A percentile compares a stretch with the other conserved stretches of the same genome.
These are phyloP conservation scores for Trichoderma polysporum DNA, from an alignment of 2,329 filamentous ascomycete species.

Conservation along the genomic window DNA sequence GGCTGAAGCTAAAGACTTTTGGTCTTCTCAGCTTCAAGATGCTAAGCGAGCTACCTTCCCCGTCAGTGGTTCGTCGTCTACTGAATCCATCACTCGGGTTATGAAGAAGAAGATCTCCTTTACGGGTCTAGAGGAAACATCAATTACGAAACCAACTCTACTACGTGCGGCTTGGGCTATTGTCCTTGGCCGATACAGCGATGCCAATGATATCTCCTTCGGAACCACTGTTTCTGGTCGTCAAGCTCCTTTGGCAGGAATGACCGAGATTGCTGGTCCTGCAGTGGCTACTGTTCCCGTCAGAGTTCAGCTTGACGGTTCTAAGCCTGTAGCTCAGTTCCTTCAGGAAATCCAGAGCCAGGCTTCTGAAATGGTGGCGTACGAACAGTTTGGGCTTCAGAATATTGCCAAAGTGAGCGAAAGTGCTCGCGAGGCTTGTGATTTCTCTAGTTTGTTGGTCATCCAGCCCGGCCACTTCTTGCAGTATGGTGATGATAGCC, in stretches of 20 bases:
- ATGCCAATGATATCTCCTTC: constrained; percentile 8
- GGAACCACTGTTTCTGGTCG: constrained; percentile 17
- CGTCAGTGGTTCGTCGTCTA: neutral
- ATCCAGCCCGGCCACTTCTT: neutral
- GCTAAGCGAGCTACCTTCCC: constrained; percentile 10
- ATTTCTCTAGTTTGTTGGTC: constrained; percentile 13
- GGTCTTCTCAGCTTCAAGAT: constrained; percentile 21
- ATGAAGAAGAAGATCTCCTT: constrained; percentile 23
- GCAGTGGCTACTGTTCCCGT: constrained; percentile 17
- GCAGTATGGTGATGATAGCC: neutral
- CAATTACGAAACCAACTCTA: constrained; percentile 6
- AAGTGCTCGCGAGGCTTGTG: neutral
- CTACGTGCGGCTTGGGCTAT: constrained; percentile 16
- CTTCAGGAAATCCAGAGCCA: neutral
- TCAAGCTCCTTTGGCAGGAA: constrained; percentile 6
- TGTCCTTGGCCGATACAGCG: neutral
- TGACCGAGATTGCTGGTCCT: constrained; percentile 1
- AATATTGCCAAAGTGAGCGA: neutral
- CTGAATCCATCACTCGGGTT: neutral
- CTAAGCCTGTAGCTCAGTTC: neutral
- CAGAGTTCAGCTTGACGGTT: neutral
- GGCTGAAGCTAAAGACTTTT: constrained; percentile 16
- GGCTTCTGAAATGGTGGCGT: constrained; percentile 8
- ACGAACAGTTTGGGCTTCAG: constrained; percentile 8
- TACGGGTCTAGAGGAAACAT: neutral